Evolutionary conservation across 345 rosid species (phyloP).

Genomic region (Dipteronia dyeriana): DNA sequence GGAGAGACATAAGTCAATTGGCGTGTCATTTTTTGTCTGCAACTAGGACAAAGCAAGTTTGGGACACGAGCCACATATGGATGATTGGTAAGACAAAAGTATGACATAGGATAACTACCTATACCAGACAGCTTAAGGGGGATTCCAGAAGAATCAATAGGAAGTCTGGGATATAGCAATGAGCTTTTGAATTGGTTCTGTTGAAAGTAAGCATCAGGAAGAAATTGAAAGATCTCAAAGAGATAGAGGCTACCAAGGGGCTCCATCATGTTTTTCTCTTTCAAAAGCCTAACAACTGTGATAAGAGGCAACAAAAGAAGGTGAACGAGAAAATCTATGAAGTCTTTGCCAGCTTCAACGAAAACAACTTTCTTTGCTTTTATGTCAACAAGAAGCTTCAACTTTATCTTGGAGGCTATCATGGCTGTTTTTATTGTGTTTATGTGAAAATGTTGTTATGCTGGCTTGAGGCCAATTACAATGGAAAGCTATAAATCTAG

Average conservation of each 20-base stretch:
- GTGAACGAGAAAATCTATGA: no score
- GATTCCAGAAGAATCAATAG: not conserved
- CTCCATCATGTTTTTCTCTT: conserved; percentile 13
- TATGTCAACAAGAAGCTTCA: conserved; percentile 12
- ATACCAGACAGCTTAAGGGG: not conserved
- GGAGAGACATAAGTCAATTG: no score
- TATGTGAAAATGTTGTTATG: no score
- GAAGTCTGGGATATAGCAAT: not conserved
- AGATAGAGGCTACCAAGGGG: not conserved
- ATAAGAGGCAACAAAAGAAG: conserved; percentile 19
- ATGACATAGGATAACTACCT: no score
- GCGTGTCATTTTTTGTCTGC: no score
- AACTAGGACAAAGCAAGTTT: no score
- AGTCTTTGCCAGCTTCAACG: conserved; percentile 4
- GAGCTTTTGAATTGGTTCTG: not conserved
- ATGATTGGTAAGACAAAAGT: no score
- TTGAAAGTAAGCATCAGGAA: no score
- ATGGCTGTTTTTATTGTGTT: not conserved
- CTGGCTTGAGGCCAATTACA: no score
- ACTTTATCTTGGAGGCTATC: not conserved
- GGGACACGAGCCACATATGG: no score
- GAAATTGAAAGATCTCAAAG: no score
- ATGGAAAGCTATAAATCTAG: no score
- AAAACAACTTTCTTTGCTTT: not conserved
- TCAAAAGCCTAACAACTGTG: conserved; percentile 10